Percentiles rank a stretch among this genome's conserved stretches.
Evolutionary conservation across 805 yeast species (phyloP).

Genomic region (Starmera dryadoides): DNA sequence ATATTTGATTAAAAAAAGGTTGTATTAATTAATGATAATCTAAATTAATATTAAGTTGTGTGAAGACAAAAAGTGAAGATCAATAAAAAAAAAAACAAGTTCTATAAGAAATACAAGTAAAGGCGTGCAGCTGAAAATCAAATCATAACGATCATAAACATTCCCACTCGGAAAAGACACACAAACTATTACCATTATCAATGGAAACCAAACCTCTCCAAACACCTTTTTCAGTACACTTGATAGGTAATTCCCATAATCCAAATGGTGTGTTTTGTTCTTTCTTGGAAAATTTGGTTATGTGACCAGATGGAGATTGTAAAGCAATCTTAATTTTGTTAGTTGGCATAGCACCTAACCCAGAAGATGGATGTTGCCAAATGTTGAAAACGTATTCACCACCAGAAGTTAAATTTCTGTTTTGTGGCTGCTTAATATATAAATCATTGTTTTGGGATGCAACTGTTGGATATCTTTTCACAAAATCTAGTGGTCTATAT

Average conservation of each 20-base stretch:
- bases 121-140: too few relatives aligned
- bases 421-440: conserved; percentile 82
- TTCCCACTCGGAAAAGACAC: conserved; percentile 88
- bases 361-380: conserved; percentile 36
- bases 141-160: conserved; percentile 30
- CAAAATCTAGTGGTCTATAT: conserved; percentile 57
- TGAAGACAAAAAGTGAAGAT: neutral
- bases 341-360: conserved; percentile 3
- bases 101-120: neutral
- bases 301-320: conserved; percentile 81
- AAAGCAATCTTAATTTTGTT: conserved; percentile 53
- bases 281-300: conserved; percentile 47
- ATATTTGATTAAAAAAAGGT: too few relatives aligned
- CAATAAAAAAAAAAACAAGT: neutral
- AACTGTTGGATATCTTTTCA: conserved; percentile 65
- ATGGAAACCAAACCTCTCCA: conserved; percentile 82
- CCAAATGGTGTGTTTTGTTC: conserved; percentile 43
- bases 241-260: conserved; percentile 51
- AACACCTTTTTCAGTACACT: conserved; percentile 63
- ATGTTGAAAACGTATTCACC: conserved; percentile 61
- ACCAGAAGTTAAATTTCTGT: conserved; percentile 46
- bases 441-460: conserved; percentile 64
- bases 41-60: too few relatives aligned
- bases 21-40: too few relatives aligned
- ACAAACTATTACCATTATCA: conserved; percentile 74